phyloP scores from a whole-genome alignment of 257 asterid genomes.

The Thymus mandschuricus region DNA sequence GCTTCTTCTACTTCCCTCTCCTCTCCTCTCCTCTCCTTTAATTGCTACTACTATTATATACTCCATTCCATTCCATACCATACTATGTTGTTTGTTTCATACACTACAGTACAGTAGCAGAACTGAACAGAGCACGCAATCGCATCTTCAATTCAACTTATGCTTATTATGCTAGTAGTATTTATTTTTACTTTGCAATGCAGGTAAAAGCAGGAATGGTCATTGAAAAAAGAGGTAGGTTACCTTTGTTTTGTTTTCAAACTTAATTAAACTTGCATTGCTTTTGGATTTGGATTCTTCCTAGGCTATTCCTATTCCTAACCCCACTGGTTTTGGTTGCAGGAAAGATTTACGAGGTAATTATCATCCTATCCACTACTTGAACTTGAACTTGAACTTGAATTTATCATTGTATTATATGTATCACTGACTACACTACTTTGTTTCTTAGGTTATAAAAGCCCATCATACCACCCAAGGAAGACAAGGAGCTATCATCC shows the following conservation, averaged over 20 bases:
- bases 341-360: conserved; percentile 93
- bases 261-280: neutral
- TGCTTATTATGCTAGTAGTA: no score
- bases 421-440: neutral
- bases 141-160: no score
- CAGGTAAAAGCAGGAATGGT: conserved; percentile 92
- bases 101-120: no score
- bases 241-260: neutral
- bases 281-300: no score
- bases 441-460: conserved; percentile 69
- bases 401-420: neutral
- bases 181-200: no score
- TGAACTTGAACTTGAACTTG: neutral
- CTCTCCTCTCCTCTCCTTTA: neutral
- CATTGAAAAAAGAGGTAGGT: conserved; percentile 86
- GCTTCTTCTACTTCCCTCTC: conserved; percentile 1
- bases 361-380: neutral
- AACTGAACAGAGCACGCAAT: no score
- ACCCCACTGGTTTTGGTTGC: conserved; percentile 38
- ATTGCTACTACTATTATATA: neutral
- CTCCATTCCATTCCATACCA: no score
- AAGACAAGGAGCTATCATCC: conserved; percentile 96
- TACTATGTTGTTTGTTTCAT: no score
- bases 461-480: conserved; percentile 93
- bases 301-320: no score